A percentile compares a stretch with the other conserved stretches of the same genome.
Evolutionary conservation across 805 yeast genomes (phyloP).

Genomic region (Metschnikowia sp.): DNA sequence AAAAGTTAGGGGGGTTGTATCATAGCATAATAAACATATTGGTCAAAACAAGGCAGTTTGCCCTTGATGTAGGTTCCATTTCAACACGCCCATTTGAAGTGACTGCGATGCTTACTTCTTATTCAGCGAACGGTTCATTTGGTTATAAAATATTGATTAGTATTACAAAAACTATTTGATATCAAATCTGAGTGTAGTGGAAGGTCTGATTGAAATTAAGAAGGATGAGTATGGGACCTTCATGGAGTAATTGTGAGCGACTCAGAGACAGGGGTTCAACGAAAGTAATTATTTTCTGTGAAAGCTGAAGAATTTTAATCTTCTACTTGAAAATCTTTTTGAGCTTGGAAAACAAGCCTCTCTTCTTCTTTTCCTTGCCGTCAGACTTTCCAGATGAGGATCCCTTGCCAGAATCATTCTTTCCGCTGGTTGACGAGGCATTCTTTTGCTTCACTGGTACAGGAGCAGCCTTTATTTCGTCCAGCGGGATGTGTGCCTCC

Average conservation of each 20-base stretch:
- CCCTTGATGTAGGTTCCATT: too few relatives aligned
- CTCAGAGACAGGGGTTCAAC: slow-evolving; percentile 2
- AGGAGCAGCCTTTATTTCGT: slow-evolving; percentile 9
- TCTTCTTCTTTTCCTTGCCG: slow-evolving; percentile 32
- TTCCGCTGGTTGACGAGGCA: slow-evolving; percentile 5
- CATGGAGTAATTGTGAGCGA: slow-evolving; percentile 2
- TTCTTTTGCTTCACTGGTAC: slow-evolving; percentile 8
- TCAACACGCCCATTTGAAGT: too few relatives aligned
- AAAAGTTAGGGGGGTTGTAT: slow-evolving; percentile 3
- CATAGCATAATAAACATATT: slow-evolving; percentile 8
- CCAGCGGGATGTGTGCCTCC: slow-evolving; percentile 26
- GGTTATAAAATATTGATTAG: background rate
- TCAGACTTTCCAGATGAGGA: slow-evolving; percentile 9
- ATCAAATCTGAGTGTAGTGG: slow-evolving; percentile 1
- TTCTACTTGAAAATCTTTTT: slow-evolving; percentile 36
- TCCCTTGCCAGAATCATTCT: slow-evolving; percentile 9
- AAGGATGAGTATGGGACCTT: background rate
- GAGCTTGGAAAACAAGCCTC: slow-evolving; percentile 40
- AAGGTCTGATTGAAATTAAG: slow-evolving; percentile 6
- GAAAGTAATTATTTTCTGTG: slow-evolving; percentile 1
- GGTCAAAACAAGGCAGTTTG: too few relatives aligned
- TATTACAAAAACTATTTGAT: slow-evolving; percentile 7
- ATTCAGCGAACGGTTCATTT: too few relatives aligned
- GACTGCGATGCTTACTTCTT: too few relatives aligned
- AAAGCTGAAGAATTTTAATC: slow-evolving; percentile 4